Evolutionary conservation across 306 rosid genomes (phyloP).

Genomic region (Dalbergia oliveri): DNA sequence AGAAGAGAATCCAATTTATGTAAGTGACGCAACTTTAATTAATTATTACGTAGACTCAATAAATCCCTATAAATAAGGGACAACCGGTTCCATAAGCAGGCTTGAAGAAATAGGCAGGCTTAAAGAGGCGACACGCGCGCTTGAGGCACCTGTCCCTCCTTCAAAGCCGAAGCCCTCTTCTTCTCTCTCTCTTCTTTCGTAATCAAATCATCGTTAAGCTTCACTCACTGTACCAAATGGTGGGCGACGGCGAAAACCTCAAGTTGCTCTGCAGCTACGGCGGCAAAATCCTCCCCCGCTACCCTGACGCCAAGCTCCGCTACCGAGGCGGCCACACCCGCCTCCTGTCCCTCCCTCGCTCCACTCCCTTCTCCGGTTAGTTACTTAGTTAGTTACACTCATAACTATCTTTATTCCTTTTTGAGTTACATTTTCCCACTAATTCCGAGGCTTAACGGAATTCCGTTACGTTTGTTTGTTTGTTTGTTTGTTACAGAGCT

Average conservation of each 20-base stretch:
- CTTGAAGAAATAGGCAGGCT: too few relatives aligned
- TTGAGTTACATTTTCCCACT: too few relatives aligned
- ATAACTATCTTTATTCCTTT: too few relatives aligned
- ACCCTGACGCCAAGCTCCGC: conserved; percentile 95
- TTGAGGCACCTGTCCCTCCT: not conserved
- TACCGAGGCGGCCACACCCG: conserved; percentile 94
- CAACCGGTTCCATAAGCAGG: conserved; percentile 36
- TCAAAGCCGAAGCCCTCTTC: too few relatives aligned
- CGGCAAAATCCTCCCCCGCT: conserved; percentile 94
- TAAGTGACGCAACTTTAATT: not conserved
- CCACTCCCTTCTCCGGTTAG: conserved; percentile 74
- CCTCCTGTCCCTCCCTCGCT: conserved; percentile 78
- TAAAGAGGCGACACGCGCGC: conserved; percentile 19
- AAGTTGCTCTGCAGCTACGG: conserved; percentile 94
- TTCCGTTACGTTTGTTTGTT: too few relatives aligned
- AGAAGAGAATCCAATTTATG: not conserved
- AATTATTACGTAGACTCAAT: too few relatives aligned
- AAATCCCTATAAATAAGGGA: conserved; percentile 54
- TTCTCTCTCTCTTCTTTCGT: too few relatives aligned
- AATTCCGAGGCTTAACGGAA: not conserved
- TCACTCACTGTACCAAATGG: not conserved
- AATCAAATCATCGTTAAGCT: too few relatives aligned
- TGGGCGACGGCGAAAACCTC: conserved; percentile 32
- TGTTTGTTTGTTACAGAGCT: conserved; percentile 66
- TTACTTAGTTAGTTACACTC: conserved; percentile 65